A percentile compares a stretch with the other conserved stretches of the same genome.
Evolutionary conservation across 371 early-diverging fungal genomes (phyloP).

Genomic region (Umbelopsis sp.): DNA sequence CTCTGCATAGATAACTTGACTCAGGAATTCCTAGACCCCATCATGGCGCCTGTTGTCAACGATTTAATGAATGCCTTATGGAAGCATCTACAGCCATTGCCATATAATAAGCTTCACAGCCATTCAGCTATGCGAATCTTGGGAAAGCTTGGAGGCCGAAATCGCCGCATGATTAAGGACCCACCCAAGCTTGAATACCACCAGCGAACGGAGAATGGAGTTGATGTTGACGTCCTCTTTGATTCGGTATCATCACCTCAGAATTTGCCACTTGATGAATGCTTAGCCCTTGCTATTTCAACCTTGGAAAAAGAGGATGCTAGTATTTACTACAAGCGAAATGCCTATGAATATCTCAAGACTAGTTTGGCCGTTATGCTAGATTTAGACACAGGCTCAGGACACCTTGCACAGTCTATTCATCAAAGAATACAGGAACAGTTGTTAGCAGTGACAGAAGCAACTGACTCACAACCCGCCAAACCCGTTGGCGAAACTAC

Average conservation of each 20-base stretch:
- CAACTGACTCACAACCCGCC: slow-evolving; percentile 8
- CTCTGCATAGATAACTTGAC: slow-evolving; percentile 98
- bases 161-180: slow-evolving; percentile 77
- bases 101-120: slow-evolving; percentile 82
- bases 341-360: slow-evolving; percentile 77
- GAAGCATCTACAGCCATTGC: slow-evolving; percentile 87
- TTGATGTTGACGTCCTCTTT: slow-evolving; percentile 68
- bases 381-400: slow-evolving; percentile 66
- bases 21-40: slow-evolving; percentile 95
- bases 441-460: slow-evolving; percentile 17
- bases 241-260: slow-evolving; percentile 58
- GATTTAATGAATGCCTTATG: slow-evolving; percentile 93
- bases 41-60: slow-evolving; percentile 90
- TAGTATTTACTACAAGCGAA: slow-evolving; percentile 57
- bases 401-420: slow-evolving; percentile 50
- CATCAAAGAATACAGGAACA: slow-evolving; percentile 43
- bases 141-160: slow-evolving; percentile 96
- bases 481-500: not conserved
- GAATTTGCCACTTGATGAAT: slow-evolving; percentile 59
- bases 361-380: slow-evolving; percentile 73
- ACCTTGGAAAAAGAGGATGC: slow-evolving; percentile 59
- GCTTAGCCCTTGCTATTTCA: slow-evolving; percentile 56
- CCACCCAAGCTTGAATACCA: slow-evolving; percentile 62
- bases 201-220: slow-evolving; percentile 57
- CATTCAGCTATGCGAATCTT: slow-evolving; percentile 92